Percentiles rank a stretch among this genome's conserved stretches.
phyloP scores from a whole-genome alignment of 1,284 basidiomycete species.

The Irpex sp. region DNA sequence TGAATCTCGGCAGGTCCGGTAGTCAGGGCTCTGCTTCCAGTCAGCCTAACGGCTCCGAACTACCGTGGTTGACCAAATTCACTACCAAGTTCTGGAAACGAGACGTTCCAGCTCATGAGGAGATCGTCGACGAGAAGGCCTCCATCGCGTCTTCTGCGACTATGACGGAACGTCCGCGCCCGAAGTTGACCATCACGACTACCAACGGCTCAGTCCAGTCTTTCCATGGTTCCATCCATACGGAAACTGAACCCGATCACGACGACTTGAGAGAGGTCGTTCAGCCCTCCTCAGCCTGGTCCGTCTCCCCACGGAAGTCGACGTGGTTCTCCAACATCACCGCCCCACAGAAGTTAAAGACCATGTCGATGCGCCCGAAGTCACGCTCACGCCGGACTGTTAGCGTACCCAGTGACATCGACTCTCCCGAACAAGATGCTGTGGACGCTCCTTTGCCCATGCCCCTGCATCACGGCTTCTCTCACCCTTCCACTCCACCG shows the following conservation, averaged over 20 bases:
- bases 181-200: constrained; percentile 43
- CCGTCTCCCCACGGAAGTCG: constrained; percentile 34
- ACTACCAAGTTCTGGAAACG: constrained; percentile 26
- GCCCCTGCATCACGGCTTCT: constrained; percentile 55
- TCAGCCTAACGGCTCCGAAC: constrained; percentile 4
- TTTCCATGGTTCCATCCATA: background rate
- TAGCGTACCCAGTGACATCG: constrained; percentile 27
- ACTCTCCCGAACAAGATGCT: constrained; percentile 11
- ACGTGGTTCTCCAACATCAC: constrained; percentile 34
- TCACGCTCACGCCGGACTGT: constrained; percentile 23
- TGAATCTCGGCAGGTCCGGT: constrained; percentile 37
- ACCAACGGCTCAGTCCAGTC: constrained; percentile 26
- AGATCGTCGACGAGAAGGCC: constrained; percentile 4
- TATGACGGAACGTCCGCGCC: constrained; percentile 22
- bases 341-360: constrained; percentile 18
- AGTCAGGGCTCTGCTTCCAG: constrained; percentile 27
- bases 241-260: background rate
- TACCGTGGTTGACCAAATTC: constrained; percentile 19
- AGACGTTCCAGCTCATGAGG: constrained; percentile 10
- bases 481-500: constrained; percentile 15
- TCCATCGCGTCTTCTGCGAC: background rate
- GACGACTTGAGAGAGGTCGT: constrained; percentile 19
- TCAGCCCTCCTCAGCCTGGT: constrained; percentile 34
- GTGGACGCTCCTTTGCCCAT: constrained; percentile 34
- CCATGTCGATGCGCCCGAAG: background rate